phyloP scores from a whole-genome alignment of 2,329 filamentous ascomycete species.

The Neofusicoccum kwambonambiense region DNA sequence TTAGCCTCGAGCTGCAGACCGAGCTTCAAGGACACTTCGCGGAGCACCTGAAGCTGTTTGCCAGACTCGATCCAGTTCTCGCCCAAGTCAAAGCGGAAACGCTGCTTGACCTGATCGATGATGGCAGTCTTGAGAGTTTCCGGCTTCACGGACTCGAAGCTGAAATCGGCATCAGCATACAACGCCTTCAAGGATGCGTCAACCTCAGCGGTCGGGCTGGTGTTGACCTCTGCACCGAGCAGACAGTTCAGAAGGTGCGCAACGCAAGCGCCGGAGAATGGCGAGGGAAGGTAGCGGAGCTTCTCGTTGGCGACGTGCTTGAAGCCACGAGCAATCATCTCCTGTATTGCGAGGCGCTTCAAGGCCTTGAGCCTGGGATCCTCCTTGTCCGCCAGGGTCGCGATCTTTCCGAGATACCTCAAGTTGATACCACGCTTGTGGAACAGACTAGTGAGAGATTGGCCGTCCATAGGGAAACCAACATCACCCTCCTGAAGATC shows the following conservation, averaged over 20 bases:
- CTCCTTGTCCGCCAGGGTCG: slow-evolving; percentile 59
- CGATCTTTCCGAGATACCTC: slow-evolving; percentile 86
- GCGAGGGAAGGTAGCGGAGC: slow-evolving; percentile 73
- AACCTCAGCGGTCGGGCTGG: slow-evolving; percentile 73
- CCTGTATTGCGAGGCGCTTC: slow-evolving; percentile 74
- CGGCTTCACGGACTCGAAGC: slow-evolving; percentile 77
- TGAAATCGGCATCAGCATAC: slow-evolving; percentile 78
- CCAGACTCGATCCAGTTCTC: slow-evolving; percentile 65
- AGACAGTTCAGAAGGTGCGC: slow-evolving; percentile 93
- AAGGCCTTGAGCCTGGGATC: slow-evolving; percentile 73
- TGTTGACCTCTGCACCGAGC: slow-evolving; percentile 72
- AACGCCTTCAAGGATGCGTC: slow-evolving; percentile 71
- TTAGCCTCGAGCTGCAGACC: slow-evolving; percentile 84
- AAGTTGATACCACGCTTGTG: slow-evolving; percentile 98
- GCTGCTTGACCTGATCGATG: slow-evolving; percentile 65
- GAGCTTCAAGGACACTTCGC: slow-evolving; percentile 84
- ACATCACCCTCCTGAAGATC: slow-evolving; percentile 91
- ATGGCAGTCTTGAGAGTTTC: slow-evolving; percentile 68
- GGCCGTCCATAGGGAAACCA: slow-evolving; percentile 98
- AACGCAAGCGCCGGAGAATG: slow-evolving; percentile 75
- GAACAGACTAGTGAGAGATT: slow-evolving; percentile 80
- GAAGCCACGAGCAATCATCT: slow-evolving; percentile 94
- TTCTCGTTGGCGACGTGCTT: slow-evolving; percentile 85
- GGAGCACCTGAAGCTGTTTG: slow-evolving; percentile 78
- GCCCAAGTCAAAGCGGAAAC: slow-evolving; percentile 75